Base-by-base conservation (phyloP, 148 eudicot species). In the Rheum nobile region DNA sequence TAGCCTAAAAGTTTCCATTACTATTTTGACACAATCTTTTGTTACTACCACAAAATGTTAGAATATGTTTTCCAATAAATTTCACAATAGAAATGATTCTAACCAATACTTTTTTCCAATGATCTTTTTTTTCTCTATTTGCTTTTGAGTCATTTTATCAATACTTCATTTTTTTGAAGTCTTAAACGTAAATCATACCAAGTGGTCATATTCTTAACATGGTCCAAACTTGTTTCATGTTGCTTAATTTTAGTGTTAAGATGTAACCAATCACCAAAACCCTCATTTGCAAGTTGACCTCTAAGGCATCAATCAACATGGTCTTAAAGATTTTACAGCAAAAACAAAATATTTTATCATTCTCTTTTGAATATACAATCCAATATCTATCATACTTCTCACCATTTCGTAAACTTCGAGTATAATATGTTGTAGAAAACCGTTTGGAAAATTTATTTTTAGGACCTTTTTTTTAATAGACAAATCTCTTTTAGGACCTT, bases 141-240 rank as follows among this genome's bases (percentile, higher is more conserved):
- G 48, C 1, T 44, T 57, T 72, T 34, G 26, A 19, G 54, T 14
- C 4, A 29, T 38, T 28, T 77, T 77, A 59, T 77, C 75, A 57
- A 80, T 76, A 73, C 73, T 74, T 17, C 4, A 37, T 37, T 37
- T 37, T 37, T 37, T 37, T 37, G 39, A 6, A 37, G 39, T 37
- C 39, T 37, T 37, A 37, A 37, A 37, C 39, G 39, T 6, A 37
- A 37, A n/a, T n/a, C n/a, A n/a, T n/a, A n/a, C n/a, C n/a, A n/a
- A n/a, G n/a, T n/a, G n/a, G n/a, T n/a, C n/a, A 37, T 37, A 37
- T 37, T 37, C 39, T 29, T 77, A 14, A 81, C 41, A 70, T 77
- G 83, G 26, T 81, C 78, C 6, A 1, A 31, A 26, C 78, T 65
- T 8, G 29, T 71, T 57, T 81, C 80, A 75, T 77, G 84, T 1